phyloP scores from a whole-genome alignment of 257 asterid species.

The Solanum rostratum region DNA sequence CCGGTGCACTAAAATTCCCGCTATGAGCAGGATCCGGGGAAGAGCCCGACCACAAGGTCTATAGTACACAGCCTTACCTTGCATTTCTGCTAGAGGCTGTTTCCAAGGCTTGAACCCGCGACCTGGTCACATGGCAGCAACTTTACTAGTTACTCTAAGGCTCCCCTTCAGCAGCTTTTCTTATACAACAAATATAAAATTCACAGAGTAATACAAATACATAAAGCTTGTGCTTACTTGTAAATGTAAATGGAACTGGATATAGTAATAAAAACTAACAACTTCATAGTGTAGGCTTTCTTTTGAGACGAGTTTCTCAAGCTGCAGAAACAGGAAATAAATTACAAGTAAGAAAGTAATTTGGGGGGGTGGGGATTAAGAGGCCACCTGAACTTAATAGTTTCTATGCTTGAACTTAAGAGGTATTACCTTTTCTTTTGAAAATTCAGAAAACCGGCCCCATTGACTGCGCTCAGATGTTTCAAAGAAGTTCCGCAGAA shows the following conservation, averaged over 20 bases:
- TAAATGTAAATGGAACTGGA: conserved; percentile 78
- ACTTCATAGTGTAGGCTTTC: conserved; percentile 63
- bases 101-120: no score
- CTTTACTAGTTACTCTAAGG: no score
- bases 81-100: no score
- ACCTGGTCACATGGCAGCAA: no score
- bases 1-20: no score
- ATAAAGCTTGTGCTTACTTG: conserved; percentile 31
- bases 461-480: conserved; percentile 95
- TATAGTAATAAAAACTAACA: conserved; percentile 74
- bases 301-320: conserved; percentile 68
- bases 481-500: conserved; percentile 86
- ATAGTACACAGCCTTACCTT: no score
- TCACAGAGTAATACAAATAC: background rate
- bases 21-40: no score
- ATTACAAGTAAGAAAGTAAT: conserved; percentile 5
- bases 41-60: no score
- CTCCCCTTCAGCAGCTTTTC: background rate
- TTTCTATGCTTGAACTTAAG: background rate
- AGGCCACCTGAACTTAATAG: background rate
- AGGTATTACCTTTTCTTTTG: conserved; percentile 51
- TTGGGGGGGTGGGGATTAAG: background rate
- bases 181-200: conserved; percentile 3
- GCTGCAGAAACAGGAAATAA: conserved; percentile 40
- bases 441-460: conserved; percentile 73